These are phyloP conservation scores for Pyrrhoderma lamaoense DNA, from an alignment of 1,284 basidiomycete genomes.

Conservation along the genomic window DNA sequence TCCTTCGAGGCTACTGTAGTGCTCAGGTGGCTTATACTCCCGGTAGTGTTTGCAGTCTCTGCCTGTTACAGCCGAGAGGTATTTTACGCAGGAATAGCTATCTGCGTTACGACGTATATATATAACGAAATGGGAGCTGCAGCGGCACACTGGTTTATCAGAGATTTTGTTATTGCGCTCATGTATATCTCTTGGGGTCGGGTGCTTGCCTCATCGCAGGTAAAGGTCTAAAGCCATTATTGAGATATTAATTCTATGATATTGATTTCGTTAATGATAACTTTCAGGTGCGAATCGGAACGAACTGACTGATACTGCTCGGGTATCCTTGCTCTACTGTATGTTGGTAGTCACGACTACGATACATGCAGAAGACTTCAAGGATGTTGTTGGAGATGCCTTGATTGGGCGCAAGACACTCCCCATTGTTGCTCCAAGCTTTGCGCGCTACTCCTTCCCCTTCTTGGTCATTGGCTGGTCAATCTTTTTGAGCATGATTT, in stretches of 20 bases:
- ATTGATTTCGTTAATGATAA: background rate
- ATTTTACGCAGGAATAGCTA: slow-evolving; percentile 21
- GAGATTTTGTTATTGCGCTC: slow-evolving; percentile 32
- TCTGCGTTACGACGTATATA: slow-evolving; percentile 21
- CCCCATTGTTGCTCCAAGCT: slow-evolving; percentile 26
- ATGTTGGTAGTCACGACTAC: slow-evolving; percentile 29
- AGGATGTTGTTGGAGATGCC: slow-evolving; percentile 33
- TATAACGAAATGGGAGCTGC: slow-evolving; percentile 26
- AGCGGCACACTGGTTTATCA: slow-evolving; percentile 28
- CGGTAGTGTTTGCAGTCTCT: slow-evolving; percentile 25
- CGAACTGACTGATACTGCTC: no score
- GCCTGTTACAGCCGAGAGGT: slow-evolving; percentile 22
- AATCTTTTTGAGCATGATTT: background rate
- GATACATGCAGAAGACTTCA: slow-evolving; percentile 36
- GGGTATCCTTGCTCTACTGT: slow-evolving; percentile 24
- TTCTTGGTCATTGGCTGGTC: background rate
- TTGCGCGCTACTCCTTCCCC: background rate
- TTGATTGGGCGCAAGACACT: slow-evolving; percentile 33
- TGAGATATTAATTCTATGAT: no score
- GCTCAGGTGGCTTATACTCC: slow-evolving; percentile 31
- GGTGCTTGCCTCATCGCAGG: slow-evolving; percentile 30
- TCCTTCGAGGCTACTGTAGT: slow-evolving; percentile 26
- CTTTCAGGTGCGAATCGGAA: no score
- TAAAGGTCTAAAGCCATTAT: slow-evolving; percentile 13
- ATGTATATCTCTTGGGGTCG: slow-evolving; percentile 33